Base-by-base conservation (phyloP, 257 asterid species). In the Echites panduratus region DNA sequence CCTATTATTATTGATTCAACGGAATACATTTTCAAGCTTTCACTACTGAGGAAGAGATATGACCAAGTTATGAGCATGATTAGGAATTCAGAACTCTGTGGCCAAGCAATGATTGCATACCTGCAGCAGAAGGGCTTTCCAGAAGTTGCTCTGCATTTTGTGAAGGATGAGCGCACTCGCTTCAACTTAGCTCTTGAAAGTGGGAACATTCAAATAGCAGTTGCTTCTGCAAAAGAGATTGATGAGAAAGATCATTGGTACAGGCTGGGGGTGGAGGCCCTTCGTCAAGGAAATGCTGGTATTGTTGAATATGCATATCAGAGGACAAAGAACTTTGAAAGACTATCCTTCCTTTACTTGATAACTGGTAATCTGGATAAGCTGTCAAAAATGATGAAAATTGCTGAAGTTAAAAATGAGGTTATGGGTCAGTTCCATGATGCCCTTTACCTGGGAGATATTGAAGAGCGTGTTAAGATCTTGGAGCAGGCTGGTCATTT, bases 41-140 rank as follows among this genome's bases (percentile, higher is more conserved):
- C 92, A 41, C 69, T 95, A 74, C 72, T 87, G 71, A 85, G 87
- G 86, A 92, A 92, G 87, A 89, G 88, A 78, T 90, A 80, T 69
- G 98, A 95, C 75, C 96, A 95, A 76, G 99, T 95, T 70, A 92
- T 95, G 98, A 89, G 84, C 81, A 95, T 95, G 97, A 95, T 95
- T 66, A 84, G 84, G 80, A 92, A 90, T 73, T 92, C 99, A 14
- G 96, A 90, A 80, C 90, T 95, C 24, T 92, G 99, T 82, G 99
- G 99, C 54, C 97, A 94, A 82, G 97, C 99, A 78, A 92, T 95
- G 98, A 92, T 95, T 77, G 96, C 99, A 3, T 95, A 95, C 81
- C 82, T 95, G 70, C 99, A 95, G 87, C 99, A 95, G 86, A 92
- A 95, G 84, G 99, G 99, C 70, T 95, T 95, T 75, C 99, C 98